Conservation (phyloP, 768 basidiomycete genomes). For the Tulasnella calospora region DNA sequence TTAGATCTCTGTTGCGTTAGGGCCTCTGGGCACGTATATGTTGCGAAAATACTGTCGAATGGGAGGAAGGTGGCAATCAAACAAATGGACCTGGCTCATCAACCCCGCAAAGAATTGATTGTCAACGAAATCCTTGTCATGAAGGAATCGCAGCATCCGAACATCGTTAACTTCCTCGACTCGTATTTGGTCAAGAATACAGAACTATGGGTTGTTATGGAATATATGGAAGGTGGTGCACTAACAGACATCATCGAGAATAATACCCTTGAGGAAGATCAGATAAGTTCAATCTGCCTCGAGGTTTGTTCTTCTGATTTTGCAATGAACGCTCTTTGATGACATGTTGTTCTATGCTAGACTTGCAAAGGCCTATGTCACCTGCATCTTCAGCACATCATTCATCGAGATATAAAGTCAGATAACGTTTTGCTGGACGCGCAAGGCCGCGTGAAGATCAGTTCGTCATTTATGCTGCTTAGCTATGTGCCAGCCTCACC, state of each 20-base stretch:
- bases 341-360: constrained; percentile 39
- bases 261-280: constrained; percentile 90
- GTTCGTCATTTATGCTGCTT: constrained; percentile 45
- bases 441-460: constrained; percentile 93
- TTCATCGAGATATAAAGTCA: constrained; percentile 95
- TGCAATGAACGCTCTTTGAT: not conserved
- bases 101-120: constrained; percentile 94
- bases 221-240: constrained; percentile 98
- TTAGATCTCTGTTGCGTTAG: constrained; percentile 40
- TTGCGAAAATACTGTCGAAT: constrained; percentile 81
- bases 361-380: constrained; percentile 95
- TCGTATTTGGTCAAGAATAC: constrained; percentile 82
- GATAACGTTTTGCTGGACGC: constrained; percentile 93
- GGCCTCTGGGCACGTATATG: constrained; percentile 96
- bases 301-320: constrained; percentile 58
- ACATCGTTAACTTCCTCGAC: constrained; percentile 93
- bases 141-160: constrained; percentile 96
- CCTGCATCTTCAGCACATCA: constrained; percentile 88
- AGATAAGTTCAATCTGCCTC: constrained; percentile 84
- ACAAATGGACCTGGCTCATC: constrained; percentile 94
- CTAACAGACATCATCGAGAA: constrained; percentile 97
- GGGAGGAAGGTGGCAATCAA: constrained; percentile 94
- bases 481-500: not conserved
- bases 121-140: constrained; percentile 98
- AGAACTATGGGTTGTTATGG: constrained; percentile 98